Percentiles rank a stretch among this genome's conserved stretches.
Conservation (phyloP, 345 rosid species). For the Eucalyptus viminalis region DNA sequence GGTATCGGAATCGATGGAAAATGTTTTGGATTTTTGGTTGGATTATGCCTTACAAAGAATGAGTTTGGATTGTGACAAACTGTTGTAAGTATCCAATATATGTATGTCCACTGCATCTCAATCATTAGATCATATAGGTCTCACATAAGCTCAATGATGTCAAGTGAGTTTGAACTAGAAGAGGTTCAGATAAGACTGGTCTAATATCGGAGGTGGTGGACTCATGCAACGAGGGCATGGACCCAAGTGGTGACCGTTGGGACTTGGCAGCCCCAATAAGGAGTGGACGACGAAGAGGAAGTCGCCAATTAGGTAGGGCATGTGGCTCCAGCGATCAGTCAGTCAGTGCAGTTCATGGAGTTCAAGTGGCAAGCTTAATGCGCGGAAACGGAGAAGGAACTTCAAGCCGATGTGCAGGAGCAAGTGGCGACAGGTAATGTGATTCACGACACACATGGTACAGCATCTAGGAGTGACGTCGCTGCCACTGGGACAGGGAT, state of each 20-base stretch:
- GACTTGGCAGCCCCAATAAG: not conserved
- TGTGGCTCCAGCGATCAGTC: not conserved
- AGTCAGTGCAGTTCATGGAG: not conserved
- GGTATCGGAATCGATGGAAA: not conserved
- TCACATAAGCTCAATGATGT: too few species aligned
- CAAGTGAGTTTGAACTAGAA: not conserved
- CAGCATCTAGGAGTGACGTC: not conserved
- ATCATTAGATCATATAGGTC: not conserved
- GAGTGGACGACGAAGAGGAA: not conserved
- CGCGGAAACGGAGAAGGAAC: not conserved
- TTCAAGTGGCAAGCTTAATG: not conserved
- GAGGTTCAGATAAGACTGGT: not conserved
- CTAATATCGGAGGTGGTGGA: not conserved
- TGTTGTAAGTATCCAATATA: not conserved
- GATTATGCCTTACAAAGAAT: not conserved
- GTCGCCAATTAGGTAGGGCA: not conserved
- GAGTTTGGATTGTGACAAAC: not conserved
- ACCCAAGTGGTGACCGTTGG: not conserved
- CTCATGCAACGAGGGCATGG: not conserved
- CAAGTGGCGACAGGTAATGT: not conserved
- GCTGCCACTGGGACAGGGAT: not conserved
- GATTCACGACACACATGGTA: not conserved
- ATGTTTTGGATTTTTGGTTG: not conserved
- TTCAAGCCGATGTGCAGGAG: not conserved
- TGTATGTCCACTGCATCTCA: not conserved